Evolutionary conservation across 2,329 filamentous ascomycete species (phyloP).

Genomic region (Geoglossum cookeanum): DNA sequence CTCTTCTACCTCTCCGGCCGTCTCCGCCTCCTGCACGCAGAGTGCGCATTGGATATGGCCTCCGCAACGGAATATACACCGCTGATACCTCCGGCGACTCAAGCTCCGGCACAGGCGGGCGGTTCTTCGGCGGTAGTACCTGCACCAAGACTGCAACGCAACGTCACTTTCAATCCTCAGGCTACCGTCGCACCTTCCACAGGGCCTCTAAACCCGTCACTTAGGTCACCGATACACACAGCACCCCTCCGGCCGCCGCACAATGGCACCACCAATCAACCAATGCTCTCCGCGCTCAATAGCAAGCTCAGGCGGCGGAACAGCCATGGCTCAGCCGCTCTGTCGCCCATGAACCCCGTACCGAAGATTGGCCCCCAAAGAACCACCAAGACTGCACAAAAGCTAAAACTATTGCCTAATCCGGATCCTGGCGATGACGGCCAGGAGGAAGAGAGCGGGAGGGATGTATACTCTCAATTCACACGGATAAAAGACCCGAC

Average conservation of each 20-base stretch:
- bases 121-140: neutral
- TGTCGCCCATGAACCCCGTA: conserved; percentile 22
- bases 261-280: conserved; percentile 21
- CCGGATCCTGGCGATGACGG: conserved; percentile 63
- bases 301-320: conserved; percentile 74
- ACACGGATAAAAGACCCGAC: conserved; percentile 94
- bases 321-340: conserved; percentile 48
- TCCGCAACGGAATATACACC: conserved; percentile 5
- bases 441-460: conserved; percentile 70
- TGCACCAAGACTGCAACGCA: conserved; percentile 31
- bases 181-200: conserved; percentile 43
- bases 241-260: conserved; percentile 19
- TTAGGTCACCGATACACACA: conserved; percentile 14
- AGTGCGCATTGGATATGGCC: neutral
- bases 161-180: conserved; percentile 60
- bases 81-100: neutral
- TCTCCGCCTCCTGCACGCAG: no score
- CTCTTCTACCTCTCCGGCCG: no score
- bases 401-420: conserved; percentile 89
- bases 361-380: conserved; percentile 82
- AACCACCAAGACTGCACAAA: conserved; percentile 89
- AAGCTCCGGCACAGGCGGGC: neutral
- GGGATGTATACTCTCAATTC: conserved; percentile 95
- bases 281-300: conserved; percentile 63
- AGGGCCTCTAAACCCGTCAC: conserved; percentile 17